Base-by-base conservation (phyloP, 257 asterid genomes). In the Anisodus tanguticus region DNA sequence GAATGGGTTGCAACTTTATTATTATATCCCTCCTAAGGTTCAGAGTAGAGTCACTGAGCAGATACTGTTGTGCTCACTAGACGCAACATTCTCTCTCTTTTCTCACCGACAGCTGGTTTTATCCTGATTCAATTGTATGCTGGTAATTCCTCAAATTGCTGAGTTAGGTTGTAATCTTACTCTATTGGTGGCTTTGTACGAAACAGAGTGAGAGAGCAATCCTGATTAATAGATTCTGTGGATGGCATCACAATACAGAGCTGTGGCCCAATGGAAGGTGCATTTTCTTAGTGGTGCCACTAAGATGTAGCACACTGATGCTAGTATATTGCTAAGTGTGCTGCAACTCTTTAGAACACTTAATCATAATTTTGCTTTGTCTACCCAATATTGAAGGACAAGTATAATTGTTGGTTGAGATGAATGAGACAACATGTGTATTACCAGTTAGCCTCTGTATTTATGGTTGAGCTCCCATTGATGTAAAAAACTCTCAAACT, bases 61-160 rank as follows among this genome's bases (percentile, higher is more conserved):
- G 81, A 76, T 76, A 53, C 81, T 76, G 1, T 76, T 51, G 47
- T 53, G 64, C 64, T 76, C 81, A 31, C 63, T 76, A 76, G 63
- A 76, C 57, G 13, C 63, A 26, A 51, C 31, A 26, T 19, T 47
- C 80, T 74, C n/a, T 45, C 80, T 49, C 58, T 74, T 74, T 74
- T 74, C 62, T 74, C 81, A 74, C 17, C 6, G 62, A 49, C 81
- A 22, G 81, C 43, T 74, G 81, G 39, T 74, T 12, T 26, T 26
- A 51, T 76, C 81, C 63, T 8, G 64, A 76, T 76, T 76, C 64
- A 76, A 51, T 51, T 51, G 64, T 51, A 53, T 76, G 81, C 81
- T 51, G 63, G 47, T 51, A 76, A 26, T 51, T 51, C 81, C 41
- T 51, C 22, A 51, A 76, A 31, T 76, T 76, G 41, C 51, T 76